phyloP scores from a whole-genome alignment of 2,329 filamentous ascomycete genomes.

The Penicillium decumbens region DNA sequence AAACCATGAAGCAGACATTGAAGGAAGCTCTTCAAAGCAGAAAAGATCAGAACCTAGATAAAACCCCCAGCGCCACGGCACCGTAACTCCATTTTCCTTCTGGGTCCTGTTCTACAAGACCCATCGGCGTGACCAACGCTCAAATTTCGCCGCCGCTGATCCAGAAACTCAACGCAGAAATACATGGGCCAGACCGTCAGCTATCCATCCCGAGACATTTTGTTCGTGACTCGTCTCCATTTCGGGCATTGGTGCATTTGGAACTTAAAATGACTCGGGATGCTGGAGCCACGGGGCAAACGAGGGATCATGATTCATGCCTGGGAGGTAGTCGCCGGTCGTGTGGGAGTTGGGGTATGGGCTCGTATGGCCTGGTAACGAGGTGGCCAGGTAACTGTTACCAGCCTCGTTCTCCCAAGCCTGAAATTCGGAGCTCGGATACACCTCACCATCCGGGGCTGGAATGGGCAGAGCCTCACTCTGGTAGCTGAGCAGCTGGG shows the following conservation, averaged over 20 bases:
- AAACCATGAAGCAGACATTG: background rate
- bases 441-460: background rate
- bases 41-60: conserved; percentile 1
- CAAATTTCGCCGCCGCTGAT: background rate
- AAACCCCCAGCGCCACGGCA: background rate
- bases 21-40: background rate
- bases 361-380: conserved; percentile 2
- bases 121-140: conserved; percentile 8
- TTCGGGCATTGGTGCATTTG: background rate
- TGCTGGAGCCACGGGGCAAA: conserved; percentile 10
- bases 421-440: background rate
- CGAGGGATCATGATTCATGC: conserved; percentile 13
- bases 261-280: background rate
- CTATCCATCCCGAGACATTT: background rate
- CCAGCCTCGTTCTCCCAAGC: background rate
- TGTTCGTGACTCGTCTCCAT: conserved; percentile 1
- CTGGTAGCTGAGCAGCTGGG: conserved; percentile 37
- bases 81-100: conserved; percentile 1
- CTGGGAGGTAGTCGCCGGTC: background rate
- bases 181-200: conserved; percentile 6
- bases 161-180: background rate
- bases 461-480: conserved; percentile 10
- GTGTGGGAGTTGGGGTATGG: conserved; percentile 5
- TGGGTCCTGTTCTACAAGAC: conserved; percentile 8
- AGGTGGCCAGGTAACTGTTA: too few relatives aligned